A percentile compares a stretch with the other conserved stretches of the same genome.
Evolutionary conservation across 192 early-diverging fungal species (phyloP).

Genomic region (Coemansia umbellata): DNA sequence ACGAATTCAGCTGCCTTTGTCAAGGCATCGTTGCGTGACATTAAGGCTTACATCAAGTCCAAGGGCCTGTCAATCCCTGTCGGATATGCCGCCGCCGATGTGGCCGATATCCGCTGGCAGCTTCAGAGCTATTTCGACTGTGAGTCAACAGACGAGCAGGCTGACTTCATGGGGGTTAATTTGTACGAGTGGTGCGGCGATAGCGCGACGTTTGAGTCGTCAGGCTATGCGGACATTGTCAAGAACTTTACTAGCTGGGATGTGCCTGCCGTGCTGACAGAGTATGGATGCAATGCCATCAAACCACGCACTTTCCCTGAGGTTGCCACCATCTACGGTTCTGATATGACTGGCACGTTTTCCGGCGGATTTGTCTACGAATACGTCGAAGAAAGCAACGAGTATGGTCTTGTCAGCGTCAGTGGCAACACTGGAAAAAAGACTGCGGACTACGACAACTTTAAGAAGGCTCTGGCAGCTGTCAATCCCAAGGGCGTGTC

Average conservation of each 20-base stretch:
- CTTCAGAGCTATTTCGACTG: slow-evolving; percentile 71
- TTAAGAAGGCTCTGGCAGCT: slow-evolving; percentile 53
- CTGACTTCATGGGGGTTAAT: slow-evolving; percentile 73
- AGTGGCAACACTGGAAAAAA: slow-evolving; percentile 36
- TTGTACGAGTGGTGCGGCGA: slow-evolving; percentile 77
- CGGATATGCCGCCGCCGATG: slow-evolving; percentile 76
- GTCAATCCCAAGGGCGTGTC: slow-evolving; percentile 54
- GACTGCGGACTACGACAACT: slow-evolving; percentile 59
- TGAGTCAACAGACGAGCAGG: slow-evolving; percentile 53
- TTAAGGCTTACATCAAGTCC: slow-evolving; percentile 57
- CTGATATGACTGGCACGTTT: slow-evolving; percentile 61
- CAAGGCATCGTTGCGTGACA: slow-evolving; percentile 66
- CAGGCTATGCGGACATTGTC: slow-evolving; percentile 64
- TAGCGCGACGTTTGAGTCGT: slow-evolving; percentile 54
- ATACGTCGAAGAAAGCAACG: slow-evolving; percentile 70
- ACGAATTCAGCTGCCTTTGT: slow-evolving; percentile 63
- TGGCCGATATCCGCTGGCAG: slow-evolving; percentile 60
- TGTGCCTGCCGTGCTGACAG: slow-evolving; percentile 67
- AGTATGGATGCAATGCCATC: slow-evolving; percentile 75
- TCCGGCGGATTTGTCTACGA: slow-evolving; percentile 76
- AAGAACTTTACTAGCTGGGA: slow-evolving; percentile 57
- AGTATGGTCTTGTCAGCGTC: slow-evolving; percentile 68
- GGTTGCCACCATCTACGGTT: slow-evolving; percentile 62
- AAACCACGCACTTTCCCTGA: slow-evolving; percentile 66
- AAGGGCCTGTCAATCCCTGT: slow-evolving; percentile 60